phyloP scores from a whole-genome alignment of 2,329 filamentous ascomycete species.

The Botrytis fragariae region DNA sequence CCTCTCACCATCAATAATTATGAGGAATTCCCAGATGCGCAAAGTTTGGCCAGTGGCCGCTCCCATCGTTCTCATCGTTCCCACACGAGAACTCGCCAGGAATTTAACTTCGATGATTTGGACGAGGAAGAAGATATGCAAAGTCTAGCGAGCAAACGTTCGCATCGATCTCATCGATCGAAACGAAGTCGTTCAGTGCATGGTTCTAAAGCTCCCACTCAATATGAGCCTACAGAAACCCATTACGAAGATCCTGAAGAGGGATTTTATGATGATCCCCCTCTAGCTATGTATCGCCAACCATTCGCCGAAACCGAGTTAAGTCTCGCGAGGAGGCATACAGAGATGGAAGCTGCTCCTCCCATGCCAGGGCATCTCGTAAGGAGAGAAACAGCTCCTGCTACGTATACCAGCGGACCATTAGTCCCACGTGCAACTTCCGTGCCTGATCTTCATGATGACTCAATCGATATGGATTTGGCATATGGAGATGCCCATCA shows the following conservation, averaged over 20 bases:
- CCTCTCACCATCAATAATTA: constrained; percentile 16
- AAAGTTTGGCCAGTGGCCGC: constrained; percentile 17
- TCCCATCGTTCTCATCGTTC: constrained; percentile 24
- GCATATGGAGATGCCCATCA: constrained; percentile 83
- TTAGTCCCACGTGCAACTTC: constrained; percentile 20
- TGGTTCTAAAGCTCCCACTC: constrained; percentile 21
- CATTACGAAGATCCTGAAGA: constrained; percentile 25
- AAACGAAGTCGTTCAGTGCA: constrained; percentile 17
- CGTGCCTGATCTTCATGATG: constrained; percentile 32
- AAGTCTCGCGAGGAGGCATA: constrained; percentile 26
- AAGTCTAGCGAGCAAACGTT: constrained; percentile 18
- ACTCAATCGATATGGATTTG: constrained; percentile 80
- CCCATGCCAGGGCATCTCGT: neutral
- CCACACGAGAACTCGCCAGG: constrained; percentile 5
- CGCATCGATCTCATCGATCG: constrained; percentile 23
- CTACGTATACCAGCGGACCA: neutral
- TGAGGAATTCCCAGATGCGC: constrained; percentile 10
- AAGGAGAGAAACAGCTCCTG: constrained; percentile 12
- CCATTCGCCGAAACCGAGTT: constrained; percentile 30
- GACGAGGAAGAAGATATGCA: constrained; percentile 15
- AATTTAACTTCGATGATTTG: constrained; percentile 6
- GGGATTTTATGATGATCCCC: neutral
- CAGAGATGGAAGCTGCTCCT: constrained; percentile 27
- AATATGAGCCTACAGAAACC: constrained; percentile 9
- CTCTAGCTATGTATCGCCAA: constrained; percentile 23